These are phyloP conservation scores for Nepenthes alata DNA, from an alignment of 179 eudicot genomes.

Conservation along the genomic window DNA sequence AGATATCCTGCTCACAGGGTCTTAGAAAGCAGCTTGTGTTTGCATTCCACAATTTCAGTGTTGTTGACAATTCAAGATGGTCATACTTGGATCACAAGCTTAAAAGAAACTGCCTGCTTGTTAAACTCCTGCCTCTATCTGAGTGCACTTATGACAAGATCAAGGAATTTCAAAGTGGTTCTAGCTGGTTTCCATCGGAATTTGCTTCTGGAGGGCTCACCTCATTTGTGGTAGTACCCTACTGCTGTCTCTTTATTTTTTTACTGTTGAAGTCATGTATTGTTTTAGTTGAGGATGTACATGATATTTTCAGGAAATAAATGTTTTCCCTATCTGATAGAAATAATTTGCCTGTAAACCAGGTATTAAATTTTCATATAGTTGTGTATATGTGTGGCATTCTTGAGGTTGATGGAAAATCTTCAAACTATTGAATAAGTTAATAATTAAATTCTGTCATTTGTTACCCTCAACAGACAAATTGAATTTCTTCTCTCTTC, in stretches of 20 bases:
- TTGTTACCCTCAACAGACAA: too few species aligned
- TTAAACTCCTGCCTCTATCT: conserved; percentile 53
- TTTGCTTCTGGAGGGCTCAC: conserved; percentile 17
- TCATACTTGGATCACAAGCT: conserved; percentile 47
- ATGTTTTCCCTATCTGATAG: too few species aligned
- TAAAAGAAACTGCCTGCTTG: conserved; percentile 34
- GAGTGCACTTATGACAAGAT: conserved; percentile 87
- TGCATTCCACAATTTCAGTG: conserved; percentile 44
- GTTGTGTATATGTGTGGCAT: too few species aligned
- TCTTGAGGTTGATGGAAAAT: too few species aligned
- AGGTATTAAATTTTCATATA: too few species aligned
- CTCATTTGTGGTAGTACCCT: conserved; percentile 36
- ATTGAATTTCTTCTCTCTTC: too few species aligned
- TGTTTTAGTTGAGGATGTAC: too few species aligned
- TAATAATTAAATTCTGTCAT: too few species aligned
- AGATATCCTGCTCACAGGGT: conserved; percentile 35
- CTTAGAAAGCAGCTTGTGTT: conserved; percentile 46
- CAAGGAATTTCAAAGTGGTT: conserved; percentile 44
- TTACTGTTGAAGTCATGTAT: too few species aligned
- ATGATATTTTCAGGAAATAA: too few species aligned
- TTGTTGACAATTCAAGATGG: conserved; percentile 46
- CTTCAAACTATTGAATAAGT: too few species aligned
- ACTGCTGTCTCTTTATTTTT: neutral
- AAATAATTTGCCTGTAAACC: too few species aligned
- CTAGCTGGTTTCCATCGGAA: conserved; percentile 9